Evolutionary conservation across 805 yeast species (phyloP).

Genomic region (Pichia phayaonensis): DNA sequence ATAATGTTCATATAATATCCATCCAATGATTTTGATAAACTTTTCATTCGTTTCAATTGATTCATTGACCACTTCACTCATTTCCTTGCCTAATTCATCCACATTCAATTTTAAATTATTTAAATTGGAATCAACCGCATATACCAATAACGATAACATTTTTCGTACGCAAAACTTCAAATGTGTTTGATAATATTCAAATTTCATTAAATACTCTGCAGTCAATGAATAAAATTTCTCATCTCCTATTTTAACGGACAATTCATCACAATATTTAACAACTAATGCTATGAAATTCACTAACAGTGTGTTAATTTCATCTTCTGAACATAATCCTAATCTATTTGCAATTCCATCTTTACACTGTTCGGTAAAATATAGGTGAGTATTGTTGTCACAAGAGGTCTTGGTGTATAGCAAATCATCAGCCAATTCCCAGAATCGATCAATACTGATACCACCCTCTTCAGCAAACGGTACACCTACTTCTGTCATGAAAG

Average conservation of each 20-base stretch:
- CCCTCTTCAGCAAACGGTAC: not conserved
- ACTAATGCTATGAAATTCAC: slow-evolving; percentile 28
- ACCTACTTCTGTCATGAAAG: not conserved
- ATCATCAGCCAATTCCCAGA: slow-evolving; percentile 28
- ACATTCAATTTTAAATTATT: slow-evolving; percentile 18
- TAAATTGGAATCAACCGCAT: slow-evolving; percentile 21
- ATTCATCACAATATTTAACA: slow-evolving; percentile 23
- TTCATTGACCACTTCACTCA: slow-evolving; percentile 16
- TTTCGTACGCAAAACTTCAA: slow-evolving; percentile 42
- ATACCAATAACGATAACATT: slow-evolving; percentile 37
- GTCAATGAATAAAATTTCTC: slow-evolving; percentile 22
- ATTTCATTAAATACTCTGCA: slow-evolving; percentile 21
- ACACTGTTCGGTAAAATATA: slow-evolving; percentile 18
- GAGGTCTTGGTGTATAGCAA: slow-evolving; percentile 23
- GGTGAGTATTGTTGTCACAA: slow-evolving; percentile 19
- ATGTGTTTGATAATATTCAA: slow-evolving; percentile 29
- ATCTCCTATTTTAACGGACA: slow-evolving; percentile 14
- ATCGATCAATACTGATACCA: slow-evolving; percentile 15
- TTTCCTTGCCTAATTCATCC: slow-evolving; percentile 10
- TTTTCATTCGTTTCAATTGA: slow-evolving; percentile 23
- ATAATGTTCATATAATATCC: slow-evolving; percentile 24
- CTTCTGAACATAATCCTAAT: slow-evolving; percentile 19
- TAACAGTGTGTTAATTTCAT: slow-evolving; percentile 28
- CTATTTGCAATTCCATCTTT: slow-evolving; percentile 7
- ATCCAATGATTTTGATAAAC: slow-evolving; percentile 27